These are phyloP conservation scores for Tolypocladium inflatum DNA, from an alignment of 2,329 filamentous ascomycete species.

Conservation along the genomic window DNA sequence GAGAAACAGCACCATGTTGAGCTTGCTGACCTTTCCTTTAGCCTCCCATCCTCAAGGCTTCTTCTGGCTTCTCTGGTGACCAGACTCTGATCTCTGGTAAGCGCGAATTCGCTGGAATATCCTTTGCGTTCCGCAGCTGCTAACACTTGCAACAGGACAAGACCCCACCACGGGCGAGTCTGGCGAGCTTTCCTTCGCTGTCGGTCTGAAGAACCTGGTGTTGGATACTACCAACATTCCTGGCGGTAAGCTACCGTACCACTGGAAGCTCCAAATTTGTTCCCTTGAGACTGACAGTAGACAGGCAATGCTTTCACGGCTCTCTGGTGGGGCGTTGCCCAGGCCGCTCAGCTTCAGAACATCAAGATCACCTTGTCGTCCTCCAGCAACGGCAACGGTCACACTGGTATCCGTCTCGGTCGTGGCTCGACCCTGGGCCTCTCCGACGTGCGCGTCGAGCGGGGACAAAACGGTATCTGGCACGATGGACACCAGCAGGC, in stretches of 20 bases:
- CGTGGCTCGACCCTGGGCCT: conserved; percentile 31
- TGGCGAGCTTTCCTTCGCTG: conserved; percentile 32
- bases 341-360: conserved; percentile 31
- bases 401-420: conserved; percentile 30
- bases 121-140: not conserved
- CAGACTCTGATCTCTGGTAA: conserved; percentile 22
- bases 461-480: conserved; percentile 32
- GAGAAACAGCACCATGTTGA: not conserved
- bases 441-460: conserved; percentile 29
- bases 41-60: conserved; percentile 32
- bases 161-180: conserved; percentile 21
- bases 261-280: not conserved
- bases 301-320: conserved; percentile 24
- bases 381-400: conserved; percentile 24
- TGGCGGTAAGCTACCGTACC: conserved; percentile 10
- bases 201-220: conserved; percentile 32
- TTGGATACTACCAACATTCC: conserved; percentile 30
- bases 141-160: conserved; percentile 8
- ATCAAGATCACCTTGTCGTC: conserved; percentile 30
- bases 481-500: conserved; percentile 33
- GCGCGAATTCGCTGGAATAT: not conserved
- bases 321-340: conserved; percentile 34
- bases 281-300: not conserved
- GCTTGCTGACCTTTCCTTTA: not conserved
- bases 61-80: conserved; percentile 22